A percentile compares a stretch with the other conserved stretches of the same genome.
These are phyloP conservation scores for Stachybotrys chartarum DNA, from an alignment of 2,329 filamentous ascomycete genomes.

Conservation along the genomic window DNA sequence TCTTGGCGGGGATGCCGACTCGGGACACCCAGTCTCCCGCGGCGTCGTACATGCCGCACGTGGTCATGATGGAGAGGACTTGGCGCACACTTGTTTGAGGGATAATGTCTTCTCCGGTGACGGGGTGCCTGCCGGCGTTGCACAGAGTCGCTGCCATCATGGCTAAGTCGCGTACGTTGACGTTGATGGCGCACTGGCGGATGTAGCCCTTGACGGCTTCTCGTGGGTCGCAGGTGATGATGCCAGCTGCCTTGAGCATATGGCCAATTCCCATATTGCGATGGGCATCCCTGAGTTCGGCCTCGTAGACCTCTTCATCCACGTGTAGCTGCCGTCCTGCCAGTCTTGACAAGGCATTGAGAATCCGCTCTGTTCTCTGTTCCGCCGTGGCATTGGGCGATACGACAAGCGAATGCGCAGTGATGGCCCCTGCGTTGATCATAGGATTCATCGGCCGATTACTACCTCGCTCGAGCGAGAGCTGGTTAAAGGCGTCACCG, in stretches of 20 bases:
- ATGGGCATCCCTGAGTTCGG: conserved; percentile 25
- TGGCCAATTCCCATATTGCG: conserved; percentile 29
- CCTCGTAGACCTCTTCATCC: conserved; percentile 29
- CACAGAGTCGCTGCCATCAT: conserved; percentile 30
- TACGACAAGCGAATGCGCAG: conserved; percentile 22
- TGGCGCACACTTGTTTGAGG: conserved; percentile 28
- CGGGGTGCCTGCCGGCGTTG: conserved; percentile 28
- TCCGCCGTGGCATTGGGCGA: conserved; percentile 22
- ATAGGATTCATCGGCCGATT: conserved; percentile 27
- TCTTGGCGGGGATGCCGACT: conserved; percentile 30
- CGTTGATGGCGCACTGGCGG: conserved; percentile 31
- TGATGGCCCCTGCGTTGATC: conserved; percentile 28
- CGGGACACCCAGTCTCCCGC: conserved; percentile 30
- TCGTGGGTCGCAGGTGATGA: conserved; percentile 24
- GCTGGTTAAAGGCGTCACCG: conserved; percentile 28
- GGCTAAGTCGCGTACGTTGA: conserved; percentile 31
- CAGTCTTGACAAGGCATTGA: conserved; percentile 23
- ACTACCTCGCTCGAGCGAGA: conserved; percentile 19
- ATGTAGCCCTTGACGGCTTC: conserved; percentile 30
- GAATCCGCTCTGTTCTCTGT: conserved; percentile 26
- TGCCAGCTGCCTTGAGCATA: conserved; percentile 32
- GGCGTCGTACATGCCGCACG: conserved; percentile 33
- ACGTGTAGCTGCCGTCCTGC: conserved; percentile 27
- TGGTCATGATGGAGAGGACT: conserved; percentile 33
- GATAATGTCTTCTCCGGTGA: conserved; percentile 24